A percentile compares a stretch with the other conserved stretches of the same genome.
These are phyloP conservation scores for Cardamine chenopodiifolia DNA, from an alignment of 345 rosid species.

Conservation along the genomic window DNA sequence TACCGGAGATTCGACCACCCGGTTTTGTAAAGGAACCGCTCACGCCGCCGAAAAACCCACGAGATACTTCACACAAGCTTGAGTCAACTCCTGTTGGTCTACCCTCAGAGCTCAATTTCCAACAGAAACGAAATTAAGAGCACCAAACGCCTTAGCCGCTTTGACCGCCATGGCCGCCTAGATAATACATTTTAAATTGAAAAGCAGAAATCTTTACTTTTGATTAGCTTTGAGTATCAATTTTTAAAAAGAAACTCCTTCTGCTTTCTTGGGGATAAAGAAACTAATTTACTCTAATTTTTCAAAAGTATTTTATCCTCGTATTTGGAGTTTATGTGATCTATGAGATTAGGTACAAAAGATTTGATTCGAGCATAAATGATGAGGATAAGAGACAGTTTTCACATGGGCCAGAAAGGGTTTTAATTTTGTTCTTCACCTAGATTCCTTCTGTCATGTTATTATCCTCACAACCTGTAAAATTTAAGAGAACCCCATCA, in stretches of 20 bases:
- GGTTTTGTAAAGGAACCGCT: slow-evolving; percentile 43
- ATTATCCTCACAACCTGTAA: slow-evolving; percentile 32
- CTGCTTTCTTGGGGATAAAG: slow-evolving; percentile 32
- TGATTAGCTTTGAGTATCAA: slow-evolving; percentile 26
- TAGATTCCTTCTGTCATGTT: slow-evolving; percentile 27
- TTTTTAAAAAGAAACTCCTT: not conserved
- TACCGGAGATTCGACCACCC: slow-evolving; percentile 40
- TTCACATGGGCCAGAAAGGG: slow-evolving; percentile 28
- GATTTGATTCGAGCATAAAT: slow-evolving; percentile 33
- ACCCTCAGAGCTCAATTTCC: slow-evolving; percentile 40
- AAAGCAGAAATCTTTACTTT: slow-evolving; percentile 24
- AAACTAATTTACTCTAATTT: slow-evolving; percentile 16
- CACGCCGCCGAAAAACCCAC: slow-evolving; percentile 29
- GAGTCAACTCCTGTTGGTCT: slow-evolving; percentile 43
- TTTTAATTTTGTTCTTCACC: slow-evolving; percentile 23
- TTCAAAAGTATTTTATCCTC: slow-evolving; percentile 8
- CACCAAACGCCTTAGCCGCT: slow-evolving; percentile 4
- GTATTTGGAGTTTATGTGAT: slow-evolving; percentile 17
- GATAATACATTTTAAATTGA: slow-evolving; percentile 18
- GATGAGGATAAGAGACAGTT: slow-evolving; percentile 23
- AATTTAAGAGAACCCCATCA: slow-evolving; percentile 21
- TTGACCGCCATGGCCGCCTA: not conserved
- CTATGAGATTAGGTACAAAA: not conserved
- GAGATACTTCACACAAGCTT: slow-evolving; percentile 42
- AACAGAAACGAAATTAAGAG: slow-evolving; percentile 39